phyloP scores from a whole-genome alignment of 495 filamentous ascomycete species.

The Tetracladium setigerum region DNA sequence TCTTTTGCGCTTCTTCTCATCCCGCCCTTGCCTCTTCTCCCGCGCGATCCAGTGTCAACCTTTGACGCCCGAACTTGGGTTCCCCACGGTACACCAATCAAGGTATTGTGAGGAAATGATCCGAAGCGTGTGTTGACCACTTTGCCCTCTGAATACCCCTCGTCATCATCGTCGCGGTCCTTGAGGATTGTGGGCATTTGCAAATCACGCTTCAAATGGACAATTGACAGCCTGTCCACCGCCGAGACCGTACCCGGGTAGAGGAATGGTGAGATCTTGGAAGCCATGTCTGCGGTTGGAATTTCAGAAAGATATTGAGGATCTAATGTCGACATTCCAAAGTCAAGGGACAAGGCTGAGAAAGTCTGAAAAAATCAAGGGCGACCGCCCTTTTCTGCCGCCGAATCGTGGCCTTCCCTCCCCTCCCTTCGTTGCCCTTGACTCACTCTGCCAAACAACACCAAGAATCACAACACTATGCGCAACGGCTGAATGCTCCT shows the following conservation, averaged over 20 bases:
- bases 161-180: conserved; percentile 46
- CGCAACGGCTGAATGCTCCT: conserved; percentile 11
- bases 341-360: conserved; percentile 9
- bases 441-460: conserved; percentile 7
- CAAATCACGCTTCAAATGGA: conserved; percentile 79
- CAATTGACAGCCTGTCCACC: conserved; percentile 57
- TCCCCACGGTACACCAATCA: conserved; percentile 79
- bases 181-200: conserved; percentile 67
- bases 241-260: conserved; percentile 50
- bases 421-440: background rate
- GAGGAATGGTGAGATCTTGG: conserved; percentile 59
- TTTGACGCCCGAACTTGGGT: conserved; percentile 83
- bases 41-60: conserved; percentile 80
- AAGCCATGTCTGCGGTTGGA: conserved; percentile 11
- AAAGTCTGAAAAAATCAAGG: background rate
- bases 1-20: conserved; percentile 49
- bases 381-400: conserved; percentile 1
- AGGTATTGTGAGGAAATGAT: conserved; percentile 85
- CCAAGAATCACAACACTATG: background rate
- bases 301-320: background rate
- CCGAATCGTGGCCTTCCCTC: conserved; percentile 6
- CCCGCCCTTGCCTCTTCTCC: conserved; percentile 42
- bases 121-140: conserved; percentile 92
- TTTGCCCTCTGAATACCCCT: conserved; percentile 71
- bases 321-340: background rate